A percentile compares a stretch with the other conserved stretches of the same genome.
Evolutionary conservation across 2,329 filamentous ascomycete species (phyloP).

Genomic region (Ambrosiella cleistominuta): DNA sequence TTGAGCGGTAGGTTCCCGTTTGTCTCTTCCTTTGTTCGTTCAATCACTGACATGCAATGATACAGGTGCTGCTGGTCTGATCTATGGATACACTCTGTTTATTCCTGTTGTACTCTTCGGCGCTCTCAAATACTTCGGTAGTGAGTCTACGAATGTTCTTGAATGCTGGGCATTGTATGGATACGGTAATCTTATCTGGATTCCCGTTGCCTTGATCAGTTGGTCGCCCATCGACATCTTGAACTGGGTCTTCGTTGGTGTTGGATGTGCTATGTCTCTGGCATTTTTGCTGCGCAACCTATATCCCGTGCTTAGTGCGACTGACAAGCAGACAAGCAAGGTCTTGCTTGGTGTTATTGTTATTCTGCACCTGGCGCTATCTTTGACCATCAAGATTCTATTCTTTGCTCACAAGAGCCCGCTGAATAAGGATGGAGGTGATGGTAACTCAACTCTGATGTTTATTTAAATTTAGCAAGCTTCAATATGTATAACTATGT

Average conservation of each 20-base stretch:
- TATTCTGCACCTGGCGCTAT: slow-evolving; percentile 69
- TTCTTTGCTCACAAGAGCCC: slow-evolving; percentile 79
- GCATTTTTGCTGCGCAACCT: slow-evolving; percentile 72
- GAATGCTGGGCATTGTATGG: slow-evolving; percentile 94
- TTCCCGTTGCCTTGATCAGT: slow-evolving; percentile 77
- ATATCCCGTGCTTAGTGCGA: slow-evolving; percentile 81
- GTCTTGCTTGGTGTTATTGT: slow-evolving; percentile 70
- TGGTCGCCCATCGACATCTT: slow-evolving; percentile 74
- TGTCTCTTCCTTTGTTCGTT: neutral
- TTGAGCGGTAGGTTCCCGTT: slow-evolving; percentile 48
- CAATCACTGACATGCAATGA: neutral
- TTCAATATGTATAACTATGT: too few relatives aligned
- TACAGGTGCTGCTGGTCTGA: slow-evolving; percentile 64
- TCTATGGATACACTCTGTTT: slow-evolving; percentile 88
- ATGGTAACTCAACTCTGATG: neutral
- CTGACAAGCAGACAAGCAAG: slow-evolving; percentile 82
- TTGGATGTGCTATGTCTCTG: slow-evolving; percentile 70
- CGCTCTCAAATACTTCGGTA: slow-evolving; percentile 85
- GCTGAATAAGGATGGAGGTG: slow-evolving; percentile 2
- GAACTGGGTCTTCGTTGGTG: slow-evolving; percentile 83
- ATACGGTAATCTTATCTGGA: slow-evolving; percentile 94
- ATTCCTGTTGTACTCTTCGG: slow-evolving; percentile 76
- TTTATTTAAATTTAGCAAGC: too few relatives aligned
- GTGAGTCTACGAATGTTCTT: slow-evolving; percentile 77
- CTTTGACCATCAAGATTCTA: slow-evolving; percentile 85